phyloP scores from a whole-genome alignment of 148 eudicot species.

The Fagopyrum homotropicum region DNA sequence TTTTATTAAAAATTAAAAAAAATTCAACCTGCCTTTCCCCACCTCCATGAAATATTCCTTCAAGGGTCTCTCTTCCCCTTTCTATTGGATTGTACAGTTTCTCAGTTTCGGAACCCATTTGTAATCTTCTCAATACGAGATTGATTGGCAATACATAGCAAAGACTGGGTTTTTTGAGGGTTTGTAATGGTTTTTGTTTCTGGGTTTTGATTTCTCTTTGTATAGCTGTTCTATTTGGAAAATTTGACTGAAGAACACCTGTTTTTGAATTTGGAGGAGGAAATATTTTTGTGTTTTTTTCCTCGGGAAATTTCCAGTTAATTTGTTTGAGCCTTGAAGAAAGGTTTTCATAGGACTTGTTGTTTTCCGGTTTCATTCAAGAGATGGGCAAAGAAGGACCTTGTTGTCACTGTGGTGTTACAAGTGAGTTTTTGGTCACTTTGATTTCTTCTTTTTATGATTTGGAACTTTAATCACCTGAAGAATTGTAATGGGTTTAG shows the following conservation, averaged over 20 bases:
- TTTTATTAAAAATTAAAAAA: background rate
- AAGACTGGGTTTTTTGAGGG: background rate
- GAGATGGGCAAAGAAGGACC: constrained; percentile 99
- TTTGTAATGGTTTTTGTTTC: constrained; percentile 3
- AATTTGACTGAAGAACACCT: constrained; percentile 1
- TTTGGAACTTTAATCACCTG: background rate
- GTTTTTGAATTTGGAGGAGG: background rate
- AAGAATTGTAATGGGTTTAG: background rate
- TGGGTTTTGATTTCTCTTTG: background rate
- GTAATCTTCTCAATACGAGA: background rate
- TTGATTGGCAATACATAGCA: background rate
- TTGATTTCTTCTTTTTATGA: background rate
- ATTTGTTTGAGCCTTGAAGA: background rate
- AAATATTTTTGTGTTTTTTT: background rate
- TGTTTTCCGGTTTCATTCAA: background rate
- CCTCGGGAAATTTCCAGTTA: background rate
- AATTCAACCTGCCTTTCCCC: constrained; percentile 10
- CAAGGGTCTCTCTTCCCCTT: constrained; percentile 3
- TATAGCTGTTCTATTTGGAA: background rate
- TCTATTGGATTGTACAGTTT: constrained; percentile 9
- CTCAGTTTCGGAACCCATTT: constrained; percentile 4
- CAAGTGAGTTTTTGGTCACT: constrained; percentile 73
- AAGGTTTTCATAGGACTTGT: background rate
- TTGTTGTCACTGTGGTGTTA: constrained; percentile 99
- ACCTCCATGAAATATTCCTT: background rate